Evolutionary conservation across 768 basidiomycete genomes (phyloP), one percentile per base, ranked within the genome.

Genomic region (Pholiota microspora): DNA sequence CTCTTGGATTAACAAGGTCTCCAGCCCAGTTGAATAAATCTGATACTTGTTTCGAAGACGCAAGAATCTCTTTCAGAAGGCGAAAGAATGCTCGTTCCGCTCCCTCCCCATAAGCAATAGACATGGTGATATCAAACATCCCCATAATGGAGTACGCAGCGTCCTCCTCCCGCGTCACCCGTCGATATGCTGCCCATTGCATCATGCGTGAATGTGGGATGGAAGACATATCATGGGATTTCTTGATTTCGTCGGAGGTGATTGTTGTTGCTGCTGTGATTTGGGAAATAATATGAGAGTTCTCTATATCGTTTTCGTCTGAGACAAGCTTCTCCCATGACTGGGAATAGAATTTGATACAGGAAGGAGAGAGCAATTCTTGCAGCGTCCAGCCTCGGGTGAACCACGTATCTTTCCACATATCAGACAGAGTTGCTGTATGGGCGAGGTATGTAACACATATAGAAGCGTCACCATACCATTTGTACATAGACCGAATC

Each of bases 371-470:
- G 18, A 50, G 35, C 23, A 50, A 13, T 25, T 50, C 49, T 18
- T 50, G 49, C n/a, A 50, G 13, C 16, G 49, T 50, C 49, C 49
- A 50, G 13, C 49, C 49, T 23, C 49, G 49, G 16, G 49, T 38
- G 25, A 50, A 50, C 49, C 49, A 50, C 16, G 34, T n/a, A 16
- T 50, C 49, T 7, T 40, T 4, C 12, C 13, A 10, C 36, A 50
- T 50, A 10, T 38, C 25, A 2, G 34, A n/a, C 16, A 50, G 13
- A 16, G 18, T n/a, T 2, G 4, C 3, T 2, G 35, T 50, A 2
- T 50, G 24, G 8, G 49, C 23, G 13, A 50, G 24, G 16, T 36
- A 50, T 8, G 49, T 36, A 4, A 50, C 15, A 24, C 35, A 50
- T 7, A 50, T 36, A 25, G 35, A 27, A 6, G 49, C 49, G 13